Evolutionary conservation across 768 basidiomycete species (phyloP), one percentile per base, ranked within the genome.

Genomic region (Lactarius evosmus): DNA sequence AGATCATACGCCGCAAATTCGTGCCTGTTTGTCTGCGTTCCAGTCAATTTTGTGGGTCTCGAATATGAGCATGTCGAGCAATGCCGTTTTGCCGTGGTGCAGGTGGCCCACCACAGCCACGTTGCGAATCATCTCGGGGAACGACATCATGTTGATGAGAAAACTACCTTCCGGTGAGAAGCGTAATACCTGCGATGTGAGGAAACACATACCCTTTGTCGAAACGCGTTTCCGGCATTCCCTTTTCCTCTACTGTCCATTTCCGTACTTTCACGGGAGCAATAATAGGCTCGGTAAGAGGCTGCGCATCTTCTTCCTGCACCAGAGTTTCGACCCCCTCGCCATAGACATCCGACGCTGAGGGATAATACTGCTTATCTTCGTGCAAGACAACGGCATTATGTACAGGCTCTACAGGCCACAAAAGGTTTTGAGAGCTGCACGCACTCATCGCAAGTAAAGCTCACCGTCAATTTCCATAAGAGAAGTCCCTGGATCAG

Each of bases 251-350:
- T 7, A 98, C 86, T 0, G 86, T 85, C 89, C 96, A 99, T 81
- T 88, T 94, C 65, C 95, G 83, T 56, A 94, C 87, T 78, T 98
- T 97, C 63, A 98, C 83, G 38, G 97, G 97, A 12, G 93, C 94
- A 67, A 99, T 81, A 65, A 99, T 95, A 22, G 97, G 97, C 71
- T 98, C 93, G 2, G 93, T 83, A 22, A 99, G 82, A 16, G 94
- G 94, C 74, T 99, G 97, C 3, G 92, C 86, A 72, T 99, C 97
- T 77, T 99, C 97, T 75, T 99, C 97, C 73, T 98, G 97, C 2
- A 99, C 97, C 69, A 98, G 76, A 1, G 97, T 91, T 77, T 98
- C 96, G 33, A 99, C 97, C 63, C 87, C 97, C 41, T 85, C 80
- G 2, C 97, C 97, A 74, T 99, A 99, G 1, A 95, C 85, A 19